phyloP scores from a whole-genome alignment of 2,329 filamentous ascomycete species.

The Elsinoe batatas region DNA sequence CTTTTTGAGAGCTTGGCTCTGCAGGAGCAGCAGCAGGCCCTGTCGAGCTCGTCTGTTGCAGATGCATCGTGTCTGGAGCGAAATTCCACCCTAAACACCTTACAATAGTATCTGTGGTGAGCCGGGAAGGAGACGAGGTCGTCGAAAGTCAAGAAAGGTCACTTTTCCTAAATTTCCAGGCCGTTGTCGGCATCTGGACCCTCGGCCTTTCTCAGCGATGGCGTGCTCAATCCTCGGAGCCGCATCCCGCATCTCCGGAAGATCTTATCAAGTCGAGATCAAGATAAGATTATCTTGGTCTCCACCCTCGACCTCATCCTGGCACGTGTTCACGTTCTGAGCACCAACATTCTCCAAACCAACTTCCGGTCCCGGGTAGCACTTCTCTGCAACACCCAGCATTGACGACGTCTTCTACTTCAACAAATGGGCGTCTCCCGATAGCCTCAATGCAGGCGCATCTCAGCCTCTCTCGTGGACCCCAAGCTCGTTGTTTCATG shows the following conservation, averaged over 20 bases:
- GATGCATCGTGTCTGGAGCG: conserved; percentile 22
- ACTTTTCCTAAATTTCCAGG: not conserved
- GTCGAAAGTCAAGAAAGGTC: not conserved
- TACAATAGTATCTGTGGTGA: not conserved
- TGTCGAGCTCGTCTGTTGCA: conserved; percentile 24
- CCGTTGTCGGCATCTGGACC: conserved; percentile 10
- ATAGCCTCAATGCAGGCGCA: conserved; percentile 7
- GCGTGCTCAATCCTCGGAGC: conserved; percentile 9
- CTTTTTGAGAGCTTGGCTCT: conserved; percentile 21
- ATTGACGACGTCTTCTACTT: too few species aligned
- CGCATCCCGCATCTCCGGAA: conserved; percentile 7
- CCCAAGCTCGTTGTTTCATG: not conserved
- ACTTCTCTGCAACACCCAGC: not conserved
- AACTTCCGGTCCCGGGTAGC: not conserved
- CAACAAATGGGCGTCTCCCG: not conserved
- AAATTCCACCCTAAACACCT: not conserved
- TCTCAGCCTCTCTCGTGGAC: not conserved
- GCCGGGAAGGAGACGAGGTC: not conserved
- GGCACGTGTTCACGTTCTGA: too few species aligned
- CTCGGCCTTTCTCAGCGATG: conserved; percentile 6
- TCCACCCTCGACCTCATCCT: too few species aligned
- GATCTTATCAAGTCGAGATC: not conserved
- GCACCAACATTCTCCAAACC: not conserved
- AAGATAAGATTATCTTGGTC: not conserved
- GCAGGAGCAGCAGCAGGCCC: conserved; percentile 18